Base-by-base conservation (phyloP, 768 basidiomycete genomes). In the Psilocybe tampanensis region DNA sequence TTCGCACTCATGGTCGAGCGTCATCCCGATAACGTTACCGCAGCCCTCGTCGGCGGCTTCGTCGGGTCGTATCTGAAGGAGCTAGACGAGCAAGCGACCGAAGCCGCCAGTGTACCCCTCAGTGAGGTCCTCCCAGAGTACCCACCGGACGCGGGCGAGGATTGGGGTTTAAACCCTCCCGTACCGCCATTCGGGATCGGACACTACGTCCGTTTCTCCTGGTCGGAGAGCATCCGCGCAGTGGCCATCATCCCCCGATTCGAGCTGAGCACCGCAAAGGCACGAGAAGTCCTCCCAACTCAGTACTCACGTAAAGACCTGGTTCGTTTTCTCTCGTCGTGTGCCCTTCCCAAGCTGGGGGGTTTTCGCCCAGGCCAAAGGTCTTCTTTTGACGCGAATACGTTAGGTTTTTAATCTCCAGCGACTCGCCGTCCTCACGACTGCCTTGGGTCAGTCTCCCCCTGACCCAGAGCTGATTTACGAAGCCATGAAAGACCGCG, bases 1-100 rank as follows among this genome's bases (percentile, higher is more conserved):
- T 96, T 92, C 68, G 95, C 96, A 1, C 81, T 99, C 52, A 99
- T 99, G 97, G 95, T 99, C 67, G 97, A 99, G 74, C 84, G 97
- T 17, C 97, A 99, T 70, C 97, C 97, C 15, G 97, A 99, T 74
- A 99, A 99, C 71, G 95, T 99, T 68, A 97, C 97, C 0, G 97
- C 97, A 2, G 96, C 95, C 0, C 85, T 99, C 34, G 83, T 98
- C 17, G 97, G 97, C 33, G 97, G 97, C 0, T 98, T 99, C 72
- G 93, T 98, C 22, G 97, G 97, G 18, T 92, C 91, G 2, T 99
- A 98, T 77, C 82, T 98, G 51, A 84, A 90, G 58, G 96, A 97
- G 71, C 82, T 98, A 45, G 92, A 92, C 64, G 80, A 82, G 9
- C 83, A 81, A 41, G 95, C 94, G 4, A 90, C 80, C 59, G 84